Evolutionary conservation across 768 basidiomycete species (phyloP), one percentile per base, ranked within the genome.

Genomic region (Astraeus odoratus): DNA sequence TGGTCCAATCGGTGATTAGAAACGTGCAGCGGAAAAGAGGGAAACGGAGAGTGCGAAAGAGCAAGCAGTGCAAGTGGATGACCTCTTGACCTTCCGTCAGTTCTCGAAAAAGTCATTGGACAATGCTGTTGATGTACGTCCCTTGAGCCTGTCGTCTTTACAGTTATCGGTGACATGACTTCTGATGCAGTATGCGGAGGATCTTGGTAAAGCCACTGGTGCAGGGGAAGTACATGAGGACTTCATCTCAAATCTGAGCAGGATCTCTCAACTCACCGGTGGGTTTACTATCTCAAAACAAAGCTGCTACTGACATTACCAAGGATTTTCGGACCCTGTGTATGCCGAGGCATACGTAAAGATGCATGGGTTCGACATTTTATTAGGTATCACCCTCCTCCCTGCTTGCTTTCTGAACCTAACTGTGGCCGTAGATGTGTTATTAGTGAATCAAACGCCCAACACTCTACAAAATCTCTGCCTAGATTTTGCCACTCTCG

Each of bases 311-410:
- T 30, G 40, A 43, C 50, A 19, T 39, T 42, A 19, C 26, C 35
- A 54, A 82, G 93, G 95, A 25, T 98, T 98, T 76, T 96, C 94
- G 22, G 96, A 98, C 61, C 91, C 95, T 9, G 91, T 99, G 51
- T 98, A 98, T 56, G 94, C 94, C 7, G 96, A 99, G 63, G 94
- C 95, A 2, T 91, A 90, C 58, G 94, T 98, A 53, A 95, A 93
- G 64, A 90, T 98, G 66, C 90, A 97, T 52, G 92, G 93, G 30
- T 98, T 98, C 63, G 95, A 99, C 62, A 96, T 99, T 58, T 67
- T 91, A 33, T 78, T 99, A 3, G 91, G 89, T 89, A 43, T 20
- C 72, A 59, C 16, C 2, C 40, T 30, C 38, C n/a, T 8, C 20
- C 31, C 38, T 5, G 8, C 16, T 24, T 19, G 29, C 25, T 9